These are phyloP conservation scores for Fusarium domesticum DNA, from an alignment of 2,329 filamentous ascomycete genomes.

Conservation along the genomic window DNA sequence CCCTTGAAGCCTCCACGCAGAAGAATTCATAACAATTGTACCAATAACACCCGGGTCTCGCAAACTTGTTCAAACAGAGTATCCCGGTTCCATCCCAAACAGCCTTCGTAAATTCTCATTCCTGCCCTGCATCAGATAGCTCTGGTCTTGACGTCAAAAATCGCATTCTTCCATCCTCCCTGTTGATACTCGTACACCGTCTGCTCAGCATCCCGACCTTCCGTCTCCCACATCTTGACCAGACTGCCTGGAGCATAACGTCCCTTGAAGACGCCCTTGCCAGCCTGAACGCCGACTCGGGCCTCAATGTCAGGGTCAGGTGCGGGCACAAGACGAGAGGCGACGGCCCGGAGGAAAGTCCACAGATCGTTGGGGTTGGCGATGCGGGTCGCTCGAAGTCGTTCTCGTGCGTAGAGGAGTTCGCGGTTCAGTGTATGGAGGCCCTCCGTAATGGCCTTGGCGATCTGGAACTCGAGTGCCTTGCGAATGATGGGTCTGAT, in stretches of 20 bases:
- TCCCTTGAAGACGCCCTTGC: constrained; percentile 67
- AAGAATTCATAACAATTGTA: neutral
- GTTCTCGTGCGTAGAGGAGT: constrained; percentile 79
- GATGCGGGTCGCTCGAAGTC: constrained; percentile 80
- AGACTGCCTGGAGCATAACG: constrained; percentile 87
- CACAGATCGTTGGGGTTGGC: constrained; percentile 72
- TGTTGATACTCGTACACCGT: constrained; percentile 69
- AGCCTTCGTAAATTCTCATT: neutral
- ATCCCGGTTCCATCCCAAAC: neutral
- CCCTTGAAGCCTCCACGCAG: neutral
- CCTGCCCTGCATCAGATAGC: constrained; percentile 1
- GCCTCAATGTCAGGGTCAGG: constrained; percentile 75
- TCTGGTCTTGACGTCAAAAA: constrained; percentile 62
- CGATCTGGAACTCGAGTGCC: constrained; percentile 75
- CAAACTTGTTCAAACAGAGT: neutral
- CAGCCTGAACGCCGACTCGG: constrained; percentile 64
- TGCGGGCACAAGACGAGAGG: constrained; percentile 69
- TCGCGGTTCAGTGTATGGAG: constrained; percentile 79
- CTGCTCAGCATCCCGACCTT: constrained; percentile 67
- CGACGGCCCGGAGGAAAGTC: constrained; percentile 79
- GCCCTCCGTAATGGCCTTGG: constrained; percentile 64
- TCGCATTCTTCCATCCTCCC: constrained; percentile 77
- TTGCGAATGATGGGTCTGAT: constrained; percentile 77
- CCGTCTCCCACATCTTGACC: constrained; percentile 84
- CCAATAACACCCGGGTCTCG: neutral